Percentiles rank a stretch among this genome's conserved stretches.
phyloP scores from a whole-genome alignment of 768 basidiomycete genomes.

The Lyophyllum atratum region DNA sequence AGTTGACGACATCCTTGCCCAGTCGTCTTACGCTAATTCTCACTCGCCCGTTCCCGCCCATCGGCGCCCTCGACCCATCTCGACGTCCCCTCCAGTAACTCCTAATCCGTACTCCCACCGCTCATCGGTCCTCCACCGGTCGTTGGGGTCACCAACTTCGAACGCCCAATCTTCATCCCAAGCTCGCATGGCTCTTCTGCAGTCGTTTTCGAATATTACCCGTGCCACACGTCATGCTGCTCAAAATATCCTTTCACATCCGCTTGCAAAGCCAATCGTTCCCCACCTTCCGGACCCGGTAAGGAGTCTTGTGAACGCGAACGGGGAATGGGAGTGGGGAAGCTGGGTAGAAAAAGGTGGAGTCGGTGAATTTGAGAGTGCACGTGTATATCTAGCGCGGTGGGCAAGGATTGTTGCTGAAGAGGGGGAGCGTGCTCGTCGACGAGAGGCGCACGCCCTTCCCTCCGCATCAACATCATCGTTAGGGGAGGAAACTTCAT shows the following conservation, averaged over 20 bases:
- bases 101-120: constrained; percentile 63
- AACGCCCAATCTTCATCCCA: constrained; percentile 61
- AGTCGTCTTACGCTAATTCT: constrained; percentile 75
- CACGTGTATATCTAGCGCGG: constrained; percentile 91
- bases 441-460: constrained; percentile 74
- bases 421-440: constrained; percentile 89
- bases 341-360: constrained; percentile 93
- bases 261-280: constrained; percentile 92
- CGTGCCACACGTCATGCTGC: constrained; percentile 91
- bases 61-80: constrained; percentile 70
- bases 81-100: constrained; percentile 32
- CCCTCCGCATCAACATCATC: constrained; percentile 51
- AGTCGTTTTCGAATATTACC: constrained; percentile 93
- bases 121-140: constrained; percentile 80
- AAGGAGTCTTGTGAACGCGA: constrained; percentile 83
- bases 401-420: constrained; percentile 99
- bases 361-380: constrained; percentile 95
- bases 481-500: constrained; percentile 63
- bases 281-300: constrained; percentile 97
- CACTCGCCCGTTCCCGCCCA: constrained; percentile 86
- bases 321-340: constrained; percentile 91
- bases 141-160: constrained; percentile 59
- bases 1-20: constrained; percentile 83
- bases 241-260: constrained; percentile 93
- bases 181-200: constrained; percentile 81